Conservation (phyloP, 164 flowering plant genomes). For the Berberis vulgaris region DNA sequence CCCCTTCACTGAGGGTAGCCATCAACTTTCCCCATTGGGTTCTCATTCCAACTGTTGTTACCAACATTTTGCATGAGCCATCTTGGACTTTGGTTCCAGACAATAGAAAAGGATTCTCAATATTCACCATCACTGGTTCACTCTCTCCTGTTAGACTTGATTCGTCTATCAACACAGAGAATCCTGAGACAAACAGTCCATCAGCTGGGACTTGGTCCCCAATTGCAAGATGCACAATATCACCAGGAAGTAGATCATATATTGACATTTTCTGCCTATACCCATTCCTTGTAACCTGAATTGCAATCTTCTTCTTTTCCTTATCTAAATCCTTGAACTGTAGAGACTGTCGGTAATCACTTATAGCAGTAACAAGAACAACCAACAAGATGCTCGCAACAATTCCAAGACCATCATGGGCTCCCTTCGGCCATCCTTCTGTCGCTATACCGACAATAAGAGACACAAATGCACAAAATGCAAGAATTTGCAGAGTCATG, state of each 20-base stretch:
- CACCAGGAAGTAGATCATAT: slow-evolving; percentile 70
- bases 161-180: neutral
- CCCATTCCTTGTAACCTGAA: slow-evolving; percentile 73
- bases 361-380: slow-evolving; percentile 73
- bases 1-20: slow-evolving; percentile 87
- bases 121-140: slow-evolving; percentile 1
- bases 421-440: neutral
- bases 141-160: slow-evolving; percentile 16
- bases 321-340: slow-evolving; percentile 82
- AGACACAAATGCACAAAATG: no score
- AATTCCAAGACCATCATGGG: slow-evolving; percentile 72
- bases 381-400: slow-evolving; percentile 68
- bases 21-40: slow-evolving; percentile 87
- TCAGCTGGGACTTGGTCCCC: slow-evolving; percentile 16
- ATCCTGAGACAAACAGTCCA: slow-evolving; percentile 4
- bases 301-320: slow-evolving; percentile 70
- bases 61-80: slow-evolving; percentile 15
- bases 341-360: slow-evolving; percentile 76
- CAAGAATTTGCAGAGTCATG: no score
- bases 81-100: slow-evolving; percentile 10
- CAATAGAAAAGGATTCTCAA: slow-evolving; percentile 13
- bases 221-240: slow-evolving; percentile 26
- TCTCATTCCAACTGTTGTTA: slow-evolving; percentile 80
- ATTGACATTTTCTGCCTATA: slow-evolving; percentile 61
- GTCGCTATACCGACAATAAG: no score